phyloP scores from a whole-genome alignment of 2,329 filamentous ascomycete genomes.

The Aspergillus floridensis region DNA sequence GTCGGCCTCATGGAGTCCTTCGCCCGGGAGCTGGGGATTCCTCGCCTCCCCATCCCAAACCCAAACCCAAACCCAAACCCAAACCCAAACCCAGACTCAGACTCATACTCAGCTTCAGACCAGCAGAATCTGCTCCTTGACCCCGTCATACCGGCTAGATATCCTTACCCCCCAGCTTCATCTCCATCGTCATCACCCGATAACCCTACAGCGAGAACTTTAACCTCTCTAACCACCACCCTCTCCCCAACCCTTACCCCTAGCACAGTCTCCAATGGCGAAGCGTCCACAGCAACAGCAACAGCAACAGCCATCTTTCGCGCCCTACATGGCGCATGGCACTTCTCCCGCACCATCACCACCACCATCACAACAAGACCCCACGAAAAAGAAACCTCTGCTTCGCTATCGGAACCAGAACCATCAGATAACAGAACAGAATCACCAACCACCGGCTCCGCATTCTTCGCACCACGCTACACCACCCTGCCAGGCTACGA shows the following conservation, averaged over 20 bases:
- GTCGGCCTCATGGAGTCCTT: constrained; percentile 72
- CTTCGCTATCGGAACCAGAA: not conserved
- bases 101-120: no score
- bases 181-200: not conserved
- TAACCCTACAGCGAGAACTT: not conserved
- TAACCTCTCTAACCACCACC: constrained; percentile 42
- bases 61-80: no score
- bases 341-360: constrained; percentile 48
- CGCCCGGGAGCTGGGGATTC: constrained; percentile 56
- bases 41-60: constrained; percentile 25
- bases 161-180: not conserved
- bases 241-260: no score
- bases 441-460: constrained; percentile 53
- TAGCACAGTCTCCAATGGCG: no score
- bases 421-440: not conserved
- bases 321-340: constrained; percentile 69
- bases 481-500: constrained; percentile 49
- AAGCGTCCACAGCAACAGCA: not conserved
- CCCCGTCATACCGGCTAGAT: constrained; percentile 55
- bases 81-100: no score
- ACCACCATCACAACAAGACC: not conserved
- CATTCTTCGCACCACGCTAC: constrained; percentile 61
- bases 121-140: constrained; percentile 21
- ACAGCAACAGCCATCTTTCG: constrained; percentile 67
- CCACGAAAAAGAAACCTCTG: not conserved